Evolutionary conservation across 192 early-diverging fungal species (phyloP), one percentile per base, ranked within the genome.

Genomic region (Linnemannia elongata): DNA sequence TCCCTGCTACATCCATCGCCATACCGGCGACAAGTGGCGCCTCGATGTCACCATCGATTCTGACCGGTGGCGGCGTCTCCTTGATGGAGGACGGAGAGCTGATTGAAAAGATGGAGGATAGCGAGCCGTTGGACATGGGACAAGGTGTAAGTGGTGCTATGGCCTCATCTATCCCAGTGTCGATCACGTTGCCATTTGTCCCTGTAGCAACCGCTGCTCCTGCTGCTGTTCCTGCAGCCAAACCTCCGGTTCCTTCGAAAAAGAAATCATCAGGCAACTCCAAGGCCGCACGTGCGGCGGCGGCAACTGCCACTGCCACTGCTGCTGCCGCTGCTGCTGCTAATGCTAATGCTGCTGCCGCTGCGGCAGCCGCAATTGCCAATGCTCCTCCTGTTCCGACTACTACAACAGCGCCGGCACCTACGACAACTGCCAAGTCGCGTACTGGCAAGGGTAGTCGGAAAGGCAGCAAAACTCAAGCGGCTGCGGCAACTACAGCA

Each of bases 381-480:
- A 76, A 60, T 18, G 17, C 72, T 54, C 45, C 20, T 17, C 17
- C 74, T 27, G 55, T 44, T 27, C 52, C 70, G 27, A 60, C 55
- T 4, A 20, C 57, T n/a, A 41, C 47, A 24, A 3, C 57, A 10
- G 27, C 57, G 30, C 55, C 69, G 1, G 52, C 36, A 13, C 12
- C 76, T 10, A 27, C 73, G 6, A 30, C 77, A 20, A 69, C 77
- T 18, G n/a, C 44, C 17, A 36, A 60, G 41, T 24, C 49, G 22
- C 76, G 77, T 3, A 30, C 47, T 9, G 36, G 82, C 27, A 84
- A 84, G 73, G 77, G 77, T 6, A 84, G 77, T 75, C 76, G 82
- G 3, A 84, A 84, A 45, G 82, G 57, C n/a, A 54, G 41, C 68
- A 82, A 82, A 60, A 42, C 75, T 20, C 24, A 55, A n/a, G 55